Base-by-base conservation (phyloP, 371 early-diverging fungal genomes). In the Apophysomyces ossiformis region DNA sequence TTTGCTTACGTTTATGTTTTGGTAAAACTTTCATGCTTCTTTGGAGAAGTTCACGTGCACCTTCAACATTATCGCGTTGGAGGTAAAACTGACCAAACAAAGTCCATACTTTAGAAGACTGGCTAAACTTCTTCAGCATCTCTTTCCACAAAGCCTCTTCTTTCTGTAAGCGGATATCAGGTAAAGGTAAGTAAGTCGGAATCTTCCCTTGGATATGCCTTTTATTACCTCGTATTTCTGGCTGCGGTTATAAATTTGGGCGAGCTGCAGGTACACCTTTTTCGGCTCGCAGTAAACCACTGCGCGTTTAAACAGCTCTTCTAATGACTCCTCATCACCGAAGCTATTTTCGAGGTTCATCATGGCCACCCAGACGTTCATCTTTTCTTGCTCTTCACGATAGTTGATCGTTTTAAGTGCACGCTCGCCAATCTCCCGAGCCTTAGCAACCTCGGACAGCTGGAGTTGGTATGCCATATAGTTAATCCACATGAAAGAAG, bases 401-500 rank as follows among this genome's bases (percentile, higher is more conserved):
- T 90, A 94, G 65, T 84, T 86, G 67, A 99, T 98, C n/a, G 91
- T 89, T 79, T 92, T 93, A 64, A 99, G 78, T 4, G 97, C 99
- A 50, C 96, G 90, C 70, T 97, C 93, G 57, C 93, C 97, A 61
- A 98, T 89, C 58, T 88, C 88, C 39, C 98, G 92, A 7, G 98
- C 98, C 69, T 93, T 94, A 26, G 84, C 91, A 45, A 98, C 87
- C 73, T 96, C 95, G 1, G 93, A 91, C 65, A 96, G 77, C 64
- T 96, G 89, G 5, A 97, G 82, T 66, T 94, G 94, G 83, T 93
- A 94, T 5, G 98, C 96, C 98, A 99, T 99, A 74, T 94, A 99
- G 78, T 96, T 94, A 72, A 99, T 93, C 99, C 99, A 99, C 61
- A 98, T 68, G 83, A 88, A 95, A 13, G 98, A 98, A 38, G 93